Evolutionary conservation across 495 filamentous ascomycete species (phyloP), one percentile per base, ranked within the genome.

Genomic region (Neurospora sp.): DNA sequence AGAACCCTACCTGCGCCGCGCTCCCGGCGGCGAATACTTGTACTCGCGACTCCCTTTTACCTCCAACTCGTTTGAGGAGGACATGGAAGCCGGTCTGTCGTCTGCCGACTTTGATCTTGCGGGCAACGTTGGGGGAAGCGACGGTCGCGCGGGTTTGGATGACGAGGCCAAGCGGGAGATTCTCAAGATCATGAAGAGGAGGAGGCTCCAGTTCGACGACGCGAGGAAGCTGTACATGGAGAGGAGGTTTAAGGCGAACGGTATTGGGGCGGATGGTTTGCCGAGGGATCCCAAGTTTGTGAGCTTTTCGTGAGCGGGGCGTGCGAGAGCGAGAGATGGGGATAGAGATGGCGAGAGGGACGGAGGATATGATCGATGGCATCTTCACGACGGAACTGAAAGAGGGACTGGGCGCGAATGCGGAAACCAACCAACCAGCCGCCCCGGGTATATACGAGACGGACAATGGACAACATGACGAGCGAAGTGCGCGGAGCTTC

Each of bases 251-350:
- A 87, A 87, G 76, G 93, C 90, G 79, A 93, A 97, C 77, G 91
- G 92, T 72, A 98, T 99, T 78, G 94, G 90, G 12, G 85, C 90
- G 18, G 96, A 98, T 81, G 96, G 96, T 41, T 83, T 89, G 78
- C 96, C 96, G 70, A 89, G 90, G 80, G 96, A 98, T 86, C 93
- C 94, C 72, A 97, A 97, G 85, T 96, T 97, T 79, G 93, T 97
- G 12, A 94, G 92, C 72, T 97, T 97, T 82, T 96, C 93, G 37
- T 96, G 71, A 79, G 38, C 38, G 16, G 27, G 27, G 27, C 23
- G 2, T 39, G n/a, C 69, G 12, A 35, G 42, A 1, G 42, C 18
- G 42, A 11, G 42, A 10, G 1, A 11, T n/a, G n/a, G 4, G 9
- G 3, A 46, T 10, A 18, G 42, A 8, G 8, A 46, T 3, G 9